Base-by-base conservation (phyloP, 345 rosid genomes). In the Zanthoxylum bungeanum region DNA sequence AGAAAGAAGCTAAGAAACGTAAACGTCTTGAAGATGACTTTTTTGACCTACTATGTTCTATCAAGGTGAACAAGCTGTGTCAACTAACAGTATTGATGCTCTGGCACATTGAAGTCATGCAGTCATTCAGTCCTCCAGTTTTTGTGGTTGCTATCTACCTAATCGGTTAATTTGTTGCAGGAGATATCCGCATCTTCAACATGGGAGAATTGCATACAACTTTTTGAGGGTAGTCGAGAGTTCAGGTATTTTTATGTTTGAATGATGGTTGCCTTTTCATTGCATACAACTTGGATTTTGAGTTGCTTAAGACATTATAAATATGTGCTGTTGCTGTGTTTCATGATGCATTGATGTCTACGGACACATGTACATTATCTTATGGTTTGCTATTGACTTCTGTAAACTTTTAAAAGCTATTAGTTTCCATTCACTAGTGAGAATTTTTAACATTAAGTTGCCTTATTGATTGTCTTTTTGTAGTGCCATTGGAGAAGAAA, bases 11-110 rank as follows among this genome's bases (percentile, higher is more conserved):
- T 50, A 91, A 88, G 85, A 95, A 87, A 81, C 87, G 87, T 62
- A 97, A 89, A 74, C 93, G 91, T 63, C 82, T 89, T 69, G 92
- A 89, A 14, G 98, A 95, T 84, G 98, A 95, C 70, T 89, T 93
- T 80, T 83, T 87, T 4, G 81, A 81, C 50, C 81, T 93, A n/a
- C 76, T 95, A 73, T 85, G 77, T 68, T 70, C 93, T 7, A 75
- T 44, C 6, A 44, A 44, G 49, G 49, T 44, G 19, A 12, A 14
- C 49, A 44, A 12, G 49, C 49, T 3, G 12, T 14, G 49, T 19
- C n/a, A 44, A 44, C 49, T 44, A n/a, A 44, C 49, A 44, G 12
- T 14, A 44, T 44, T 44, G 47, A 14, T 44, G n/a, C 19, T 44
- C 19, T 2, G 5, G 4, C 49, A 4, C 49, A 42, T 42, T 17